Evolutionary conservation across 495 filamentous ascomycete genomes (phyloP), one percentile per base, ranked within the genome.

Genomic region (Aspergillus homomorphus): DNA sequence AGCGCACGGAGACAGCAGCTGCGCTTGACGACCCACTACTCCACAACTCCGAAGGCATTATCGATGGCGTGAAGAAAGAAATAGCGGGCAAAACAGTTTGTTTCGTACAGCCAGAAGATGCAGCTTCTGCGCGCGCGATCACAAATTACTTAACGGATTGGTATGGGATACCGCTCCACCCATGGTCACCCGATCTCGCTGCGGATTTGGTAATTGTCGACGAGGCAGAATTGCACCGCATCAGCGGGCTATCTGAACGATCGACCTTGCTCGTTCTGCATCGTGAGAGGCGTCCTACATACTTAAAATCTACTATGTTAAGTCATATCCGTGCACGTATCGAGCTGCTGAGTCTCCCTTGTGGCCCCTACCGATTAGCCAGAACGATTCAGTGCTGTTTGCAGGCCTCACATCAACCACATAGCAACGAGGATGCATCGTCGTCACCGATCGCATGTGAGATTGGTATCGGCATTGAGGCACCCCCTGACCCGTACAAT

Each of bases 191-290:
- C 26, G 53, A 18, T n/a, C 20, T 14, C 3, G 45, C 59, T 3
- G 24, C 28, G 12, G 64, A 65, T 53, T n/a, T 75, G 12, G 51
- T 76, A 12, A 56, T 77, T 16, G 62, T 69, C 23, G 70, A 70
- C 14, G 74, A 75, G 46, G 53, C 24, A 21, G 50, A 65, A 16
- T 21, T 68, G 21, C 51, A 43, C 18, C 45, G 51, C 18, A 12
- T 38, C 6, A 7, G 15, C 2, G 33, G 33, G 5, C 15, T 38
- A 12, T 10, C 2, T 38, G 33, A 38, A 38, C 33, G 33, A 38
- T 38, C 33, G 7, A 38, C 33, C 2, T 38, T 38, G 33, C 33
- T 38, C 33, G 10, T 38, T 38, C 12, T 38, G 33, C 33, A 38
- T 12, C 33, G 33, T 12, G 33, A 38, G 2, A 7, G 33, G 33